Evolutionary conservation across 306 rosid species (phyloP), one percentile per base, ranked within the genome.

Genomic region (Luffa aegyptiaca): DNA sequence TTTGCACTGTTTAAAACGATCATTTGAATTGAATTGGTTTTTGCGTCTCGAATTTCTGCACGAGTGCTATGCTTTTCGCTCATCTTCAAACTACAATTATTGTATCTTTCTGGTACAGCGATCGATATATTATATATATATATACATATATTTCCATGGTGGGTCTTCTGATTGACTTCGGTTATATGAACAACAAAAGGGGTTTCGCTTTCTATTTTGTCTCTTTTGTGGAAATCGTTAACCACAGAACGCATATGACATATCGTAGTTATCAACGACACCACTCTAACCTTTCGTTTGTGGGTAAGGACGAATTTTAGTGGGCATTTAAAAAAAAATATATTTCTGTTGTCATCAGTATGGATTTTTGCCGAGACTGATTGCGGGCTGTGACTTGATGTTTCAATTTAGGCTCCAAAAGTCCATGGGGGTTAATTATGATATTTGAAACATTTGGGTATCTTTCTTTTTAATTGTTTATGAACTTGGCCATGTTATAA

Each of bases 181-280:
- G 39, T 46, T 72, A 48, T 59, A 72, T 72, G 13, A 73, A 49
- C 57, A 49, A 31, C 78, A 31, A 31, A 48, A 49, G 44, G 77
- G 78, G 49, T 75, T 52, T 51, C 79, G 78, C 70, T 82, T 85
- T 83, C 79, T 84, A 18, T 81, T 86, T 86, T 83, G 84, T 85
- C 84, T 80, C 81, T 73, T 80, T 62, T 81, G 26, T 41, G 66
- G 70, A 77, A 59, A 80, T 80, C 65, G 51, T 51, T 74, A 48
- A 14, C 78, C 26, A 46, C 37, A 1, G 52, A 52, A 48, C 59
- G 14, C 17, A 72, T 16, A 16, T 48, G 58, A 72, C 35, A 72
- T 31, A 74, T 48, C 26, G 6, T 53, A 31, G 78, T 74, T 74
- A 49, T 21, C 56, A 11, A 21, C 57, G n/a, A 46, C 58, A 26